A percentile compares a stretch with the other conserved stretches of the same genome.
Conservation (phyloP, 768 basidiomycete genomes). For the Podaxis sp. region DNA sequence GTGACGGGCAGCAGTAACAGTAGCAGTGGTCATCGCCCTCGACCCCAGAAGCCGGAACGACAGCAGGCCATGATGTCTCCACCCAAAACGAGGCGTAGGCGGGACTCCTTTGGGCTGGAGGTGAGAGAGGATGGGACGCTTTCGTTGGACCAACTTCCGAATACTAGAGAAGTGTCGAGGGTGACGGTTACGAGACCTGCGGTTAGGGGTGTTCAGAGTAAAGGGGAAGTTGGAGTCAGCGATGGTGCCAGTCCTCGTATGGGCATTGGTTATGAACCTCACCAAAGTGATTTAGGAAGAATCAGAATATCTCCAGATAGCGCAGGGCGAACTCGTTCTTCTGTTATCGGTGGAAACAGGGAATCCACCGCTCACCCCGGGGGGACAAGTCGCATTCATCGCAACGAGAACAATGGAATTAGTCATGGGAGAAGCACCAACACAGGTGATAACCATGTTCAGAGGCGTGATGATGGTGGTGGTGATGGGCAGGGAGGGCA, state of each 20-base stretch:
- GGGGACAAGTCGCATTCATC: too few relatives aligned
- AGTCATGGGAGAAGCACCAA: not conserved
- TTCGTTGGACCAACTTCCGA: not conserved
- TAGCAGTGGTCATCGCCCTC: not conserved
- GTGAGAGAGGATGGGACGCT: not conserved
- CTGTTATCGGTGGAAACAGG: too few relatives aligned
- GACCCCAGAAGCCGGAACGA: not conserved
- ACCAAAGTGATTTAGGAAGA: too few relatives aligned
- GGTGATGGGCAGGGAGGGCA: too few relatives aligned
- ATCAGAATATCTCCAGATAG: too few relatives aligned
- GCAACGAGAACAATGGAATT: not conserved
- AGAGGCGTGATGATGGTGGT: not conserved
- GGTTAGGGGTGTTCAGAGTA: not conserved
- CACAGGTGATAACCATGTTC: not conserved
- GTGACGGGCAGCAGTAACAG: not conserved
- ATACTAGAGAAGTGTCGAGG: not conserved
- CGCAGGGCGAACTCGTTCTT: too few relatives aligned
- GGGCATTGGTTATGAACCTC: too few relatives aligned
- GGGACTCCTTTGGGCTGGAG: slow-evolving; percentile 4
- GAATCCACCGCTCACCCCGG: too few relatives aligned
- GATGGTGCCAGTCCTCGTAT: too few relatives aligned
- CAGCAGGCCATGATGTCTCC: not conserved
- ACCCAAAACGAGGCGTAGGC: not conserved
- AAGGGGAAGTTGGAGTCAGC: not conserved
- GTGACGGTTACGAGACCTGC: not conserved